These are phyloP conservation scores for Coemansia sp. DNA, from an alignment of 192 early-diverging fungal genomes.

Conservation along the genomic window DNA sequence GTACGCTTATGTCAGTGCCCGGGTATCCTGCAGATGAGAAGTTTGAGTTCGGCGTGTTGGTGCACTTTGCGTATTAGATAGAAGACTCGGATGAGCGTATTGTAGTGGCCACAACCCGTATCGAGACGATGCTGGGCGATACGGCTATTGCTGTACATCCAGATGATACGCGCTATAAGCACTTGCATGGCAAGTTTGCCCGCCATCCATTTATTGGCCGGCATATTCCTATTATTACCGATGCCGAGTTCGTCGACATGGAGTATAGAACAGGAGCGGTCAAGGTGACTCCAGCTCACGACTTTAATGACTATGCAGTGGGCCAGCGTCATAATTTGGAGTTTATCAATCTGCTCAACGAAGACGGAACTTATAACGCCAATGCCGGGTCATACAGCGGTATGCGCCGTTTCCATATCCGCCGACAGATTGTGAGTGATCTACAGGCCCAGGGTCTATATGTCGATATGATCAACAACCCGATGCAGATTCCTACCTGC, in stretches of 20 bases:
- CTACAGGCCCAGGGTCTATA: conserved; percentile 89
- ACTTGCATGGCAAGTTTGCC: conserved; percentile 90
- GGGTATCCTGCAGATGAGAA: conserved; percentile 91
- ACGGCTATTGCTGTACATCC: conserved; percentile 96
- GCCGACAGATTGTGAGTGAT: conserved; percentile 80
- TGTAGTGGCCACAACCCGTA: conserved; percentile 96
- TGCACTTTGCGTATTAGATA: conserved; percentile 90
- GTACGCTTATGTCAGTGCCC: conserved; percentile 81
- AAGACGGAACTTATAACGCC: conserved; percentile 92
- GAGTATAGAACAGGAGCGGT: conserved; percentile 97
- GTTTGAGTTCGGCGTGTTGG: conserved; percentile 98
- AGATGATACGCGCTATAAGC: conserved; percentile 87
- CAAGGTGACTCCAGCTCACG: conserved; percentile 99
- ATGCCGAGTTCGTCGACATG: conserved; percentile 85
- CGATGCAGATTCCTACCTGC: conserved; percentile 92
- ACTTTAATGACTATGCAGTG: conserved; percentile 93
- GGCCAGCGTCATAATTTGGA: conserved; percentile 92
- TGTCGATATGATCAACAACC: conserved; percentile 80
- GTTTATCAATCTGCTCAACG: conserved; percentile 97
- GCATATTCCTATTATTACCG: conserved; percentile 84
- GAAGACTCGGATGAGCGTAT: conserved; percentile 84
- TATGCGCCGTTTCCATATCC: conserved; percentile 90
- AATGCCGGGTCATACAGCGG: conserved; percentile 85
- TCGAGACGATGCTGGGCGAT: conserved; percentile 99
- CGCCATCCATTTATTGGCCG: conserved; percentile 92